A percentile compares a stretch with the other conserved stretches of the same genome.
Evolutionary conservation across 139 green algal species (phyloP).

Genomic region (Micractinium conductrix): DNA sequence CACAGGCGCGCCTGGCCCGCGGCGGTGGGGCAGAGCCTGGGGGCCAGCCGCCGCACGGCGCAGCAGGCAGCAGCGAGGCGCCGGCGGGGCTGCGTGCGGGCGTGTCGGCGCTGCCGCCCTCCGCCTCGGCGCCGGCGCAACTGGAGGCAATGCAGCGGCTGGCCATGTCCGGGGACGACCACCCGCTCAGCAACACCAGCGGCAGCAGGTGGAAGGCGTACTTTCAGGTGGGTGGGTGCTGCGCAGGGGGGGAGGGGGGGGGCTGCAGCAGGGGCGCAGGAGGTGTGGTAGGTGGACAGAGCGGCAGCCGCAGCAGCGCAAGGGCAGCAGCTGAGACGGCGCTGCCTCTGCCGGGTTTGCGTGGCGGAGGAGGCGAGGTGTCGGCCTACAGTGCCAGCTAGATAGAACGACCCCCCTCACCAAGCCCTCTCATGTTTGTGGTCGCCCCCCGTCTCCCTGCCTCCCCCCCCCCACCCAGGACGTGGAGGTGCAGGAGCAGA

Average conservation of each 20-base stretch:
- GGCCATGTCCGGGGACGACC: conserved; percentile 64
- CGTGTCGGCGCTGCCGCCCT: neutral
- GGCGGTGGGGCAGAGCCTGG: too few species aligned
- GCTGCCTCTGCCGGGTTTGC: too few species aligned
- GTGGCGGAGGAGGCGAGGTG: too few species aligned
- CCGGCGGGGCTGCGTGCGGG: neutral
- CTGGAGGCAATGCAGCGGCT: neutral
- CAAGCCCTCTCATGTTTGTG: neutral
- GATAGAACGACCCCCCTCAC: too few species aligned
- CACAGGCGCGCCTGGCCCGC: too few species aligned
- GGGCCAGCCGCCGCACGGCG: neutral
- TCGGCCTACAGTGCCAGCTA: too few species aligned
- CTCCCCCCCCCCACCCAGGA: conserved; percentile 59
- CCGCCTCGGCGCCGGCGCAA: neutral
- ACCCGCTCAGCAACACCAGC: conserved; percentile 77
- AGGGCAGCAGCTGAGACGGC: neutral
- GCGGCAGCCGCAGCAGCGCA: neutral
- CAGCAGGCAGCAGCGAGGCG: neutral
- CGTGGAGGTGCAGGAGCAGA: conserved; percentile 88
- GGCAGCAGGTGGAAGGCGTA: conserved; percentile 79
- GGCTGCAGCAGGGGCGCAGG: neutral
- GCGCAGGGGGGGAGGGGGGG: neutral
- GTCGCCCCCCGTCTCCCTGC: neutral
- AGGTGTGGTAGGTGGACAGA: neutral
- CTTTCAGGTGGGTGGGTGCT: conserved; percentile 83